phyloP scores from a whole-genome alignment of 192 early-diverging fungal species.

The Lunasporangiospora selenospora region DNA sequence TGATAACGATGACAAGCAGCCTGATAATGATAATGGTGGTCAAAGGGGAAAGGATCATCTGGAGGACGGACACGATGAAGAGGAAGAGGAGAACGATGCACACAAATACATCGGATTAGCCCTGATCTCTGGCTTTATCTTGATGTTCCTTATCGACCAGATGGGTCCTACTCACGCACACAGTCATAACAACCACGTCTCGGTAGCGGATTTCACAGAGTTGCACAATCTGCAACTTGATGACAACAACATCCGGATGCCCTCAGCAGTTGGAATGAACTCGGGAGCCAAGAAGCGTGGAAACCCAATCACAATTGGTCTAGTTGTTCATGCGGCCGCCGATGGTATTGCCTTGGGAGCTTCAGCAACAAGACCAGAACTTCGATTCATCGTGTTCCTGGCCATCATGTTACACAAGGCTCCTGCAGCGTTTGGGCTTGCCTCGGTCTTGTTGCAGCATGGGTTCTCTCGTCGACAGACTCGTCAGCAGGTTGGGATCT shows the following conservation, averaged over 20 bases:
- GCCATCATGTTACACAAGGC: constrained; percentile 98
- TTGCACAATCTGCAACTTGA: constrained; percentile 32
- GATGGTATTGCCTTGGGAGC: constrained; percentile 96
- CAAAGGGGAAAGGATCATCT: not conserved
- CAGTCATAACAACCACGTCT: constrained; percentile 32
- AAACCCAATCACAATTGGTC: constrained; percentile 80
- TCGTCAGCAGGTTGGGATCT: constrained; percentile 77
- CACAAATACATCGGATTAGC: constrained; percentile 81
- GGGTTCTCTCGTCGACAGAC: constrained; percentile 70
- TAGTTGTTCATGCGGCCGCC: constrained; percentile 95
- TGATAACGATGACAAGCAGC: constrained; percentile 1
- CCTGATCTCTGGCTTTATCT: constrained; percentile 80
- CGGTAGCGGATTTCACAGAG: constrained; percentile 30
- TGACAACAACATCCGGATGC: constrained; percentile 47
- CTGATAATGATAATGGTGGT: constrained; percentile 6
- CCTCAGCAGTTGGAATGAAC: constrained; percentile 28
- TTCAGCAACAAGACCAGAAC: constrained; percentile 67
- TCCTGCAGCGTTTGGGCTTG: constrained; percentile 90
- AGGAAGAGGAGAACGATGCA: constrained; percentile 27
- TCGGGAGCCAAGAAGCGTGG: constrained; percentile 48
- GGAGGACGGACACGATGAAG: not conserved
- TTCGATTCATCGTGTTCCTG: constrained; percentile 85
- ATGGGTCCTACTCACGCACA: constrained; percentile 56
- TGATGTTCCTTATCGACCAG: constrained; percentile 93
- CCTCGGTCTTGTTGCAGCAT: constrained; percentile 85